Percentiles rank a stretch among this genome's conserved stretches.
phyloP scores from a whole-genome alignment of 78 protist genomes.

The Dictyostelium capitatum region DNA sequence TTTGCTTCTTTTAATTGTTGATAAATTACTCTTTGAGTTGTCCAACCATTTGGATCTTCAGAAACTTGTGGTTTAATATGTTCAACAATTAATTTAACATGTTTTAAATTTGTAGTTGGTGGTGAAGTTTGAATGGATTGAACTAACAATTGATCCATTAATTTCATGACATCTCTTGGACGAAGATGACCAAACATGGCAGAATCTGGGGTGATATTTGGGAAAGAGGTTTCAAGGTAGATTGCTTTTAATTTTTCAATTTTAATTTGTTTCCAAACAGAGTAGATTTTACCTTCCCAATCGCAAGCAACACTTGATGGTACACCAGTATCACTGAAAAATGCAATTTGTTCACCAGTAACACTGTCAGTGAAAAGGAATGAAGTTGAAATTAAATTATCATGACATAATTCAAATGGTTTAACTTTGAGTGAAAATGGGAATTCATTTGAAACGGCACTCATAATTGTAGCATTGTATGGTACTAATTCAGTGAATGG shows the following conservation, averaged over 20 bases:
- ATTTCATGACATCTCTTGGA: slow-evolving; percentile 50
- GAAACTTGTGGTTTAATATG: slow-evolving; percentile 59
- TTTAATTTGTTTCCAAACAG: slow-evolving; percentile 38
- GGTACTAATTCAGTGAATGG: slow-evolving; percentile 25
- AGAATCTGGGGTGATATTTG: slow-evolving; percentile 13
- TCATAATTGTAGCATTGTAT: slow-evolving; percentile 22
- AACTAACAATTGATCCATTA: slow-evolving; percentile 1
- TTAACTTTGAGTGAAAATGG: slow-evolving; percentile 28
- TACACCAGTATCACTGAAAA: slow-evolving; percentile 70
- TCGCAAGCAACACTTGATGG: slow-evolving; percentile 36
- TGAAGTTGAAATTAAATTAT: slow-evolving; percentile 27
- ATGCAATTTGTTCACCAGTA: slow-evolving; percentile 46
- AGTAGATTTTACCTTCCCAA: slow-evolving; percentile 37
- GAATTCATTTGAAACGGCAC: slow-evolving; percentile 8
- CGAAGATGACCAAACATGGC: slow-evolving; percentile 50
- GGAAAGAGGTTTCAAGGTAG: slow-evolving; percentile 46
- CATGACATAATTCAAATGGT: slow-evolving; percentile 47
- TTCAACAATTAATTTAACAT: slow-evolving; percentile 50
- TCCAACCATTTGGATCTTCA: slow-evolving; percentile 10
- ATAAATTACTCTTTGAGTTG: slow-evolving; percentile 21
- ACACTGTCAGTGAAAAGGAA: slow-evolving; percentile 24
- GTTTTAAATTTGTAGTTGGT: background rate
- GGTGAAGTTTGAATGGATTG: background rate
- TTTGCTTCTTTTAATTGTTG: slow-evolving; percentile 37
- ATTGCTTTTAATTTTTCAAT: slow-evolving; percentile 37